phyloP scores from a whole-genome alignment of 305 asterid genomes.

The Coffea humblotiana region DNA sequence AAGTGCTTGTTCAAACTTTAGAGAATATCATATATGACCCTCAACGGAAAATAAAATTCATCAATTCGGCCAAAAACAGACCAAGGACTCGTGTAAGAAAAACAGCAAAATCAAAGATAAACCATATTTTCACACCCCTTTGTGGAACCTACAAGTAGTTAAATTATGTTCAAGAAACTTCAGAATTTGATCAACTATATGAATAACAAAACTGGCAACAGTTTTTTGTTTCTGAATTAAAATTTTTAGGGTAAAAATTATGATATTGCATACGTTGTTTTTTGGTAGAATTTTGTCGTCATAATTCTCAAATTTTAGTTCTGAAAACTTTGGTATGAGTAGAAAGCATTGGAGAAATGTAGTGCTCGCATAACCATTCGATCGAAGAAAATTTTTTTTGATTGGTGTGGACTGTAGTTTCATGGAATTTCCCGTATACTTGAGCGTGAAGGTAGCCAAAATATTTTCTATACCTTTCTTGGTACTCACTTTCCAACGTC shows the following conservation, averaged over 20 bases:
- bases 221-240: background rate
- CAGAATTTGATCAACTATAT: background rate
- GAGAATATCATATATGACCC: background rate
- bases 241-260: background rate
- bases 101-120: background rate
- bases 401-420: background rate
- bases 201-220: background rate
- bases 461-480: constrained; percentile 42
- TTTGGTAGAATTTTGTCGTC: background rate
- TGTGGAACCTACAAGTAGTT: background rate
- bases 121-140: constrained; percentile 11
- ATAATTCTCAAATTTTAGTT: background rate
- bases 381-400: background rate
- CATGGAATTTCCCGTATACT: background rate
- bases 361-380: background rate
- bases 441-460: background rate
- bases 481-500: constrained; percentile 22
- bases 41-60: background rate
- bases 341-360: background rate
- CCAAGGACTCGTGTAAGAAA: constrained; percentile 16
- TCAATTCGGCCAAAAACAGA: constrained; percentile 8
- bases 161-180: background rate
- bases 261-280: background rate
- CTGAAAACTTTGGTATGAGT: background rate
- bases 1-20: background rate